Evolutionary conservation across 2,329 filamentous ascomycete genomes (phyloP).

Genomic region (Fusarium tjaetaba): DNA sequence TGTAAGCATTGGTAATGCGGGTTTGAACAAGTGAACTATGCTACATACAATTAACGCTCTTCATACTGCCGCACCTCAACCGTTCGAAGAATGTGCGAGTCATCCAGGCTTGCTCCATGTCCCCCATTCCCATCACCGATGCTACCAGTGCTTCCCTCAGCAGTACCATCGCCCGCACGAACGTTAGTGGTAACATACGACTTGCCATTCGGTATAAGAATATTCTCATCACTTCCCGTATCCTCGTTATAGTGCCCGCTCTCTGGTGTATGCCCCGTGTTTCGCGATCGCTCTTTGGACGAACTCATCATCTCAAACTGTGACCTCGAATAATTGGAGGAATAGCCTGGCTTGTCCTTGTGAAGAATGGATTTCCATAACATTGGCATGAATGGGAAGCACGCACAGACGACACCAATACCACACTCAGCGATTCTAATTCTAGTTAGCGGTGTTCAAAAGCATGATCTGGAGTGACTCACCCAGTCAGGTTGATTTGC

Average conservation of each 20-base stretch:
- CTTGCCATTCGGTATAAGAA: constrained; percentile 15
- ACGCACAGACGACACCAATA: constrained; percentile 25
- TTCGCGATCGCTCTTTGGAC: constrained; percentile 1
- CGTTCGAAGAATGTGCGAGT: constrained; percentile 16
- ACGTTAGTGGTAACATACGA: constrained; percentile 13
- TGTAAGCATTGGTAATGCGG: rapidly evolving
- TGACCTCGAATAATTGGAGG: constrained; percentile 14
- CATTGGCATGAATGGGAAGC: constrained; percentile 33
- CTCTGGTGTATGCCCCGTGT: background rate
- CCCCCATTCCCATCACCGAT: background rate
- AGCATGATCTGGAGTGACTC: rapidly evolving
- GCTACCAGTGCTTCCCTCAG: background rate
- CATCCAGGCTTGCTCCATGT: constrained; percentile 1
- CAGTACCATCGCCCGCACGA: background rate
- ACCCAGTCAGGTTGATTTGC: constrained; percentile 29
- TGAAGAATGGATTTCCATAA: constrained; percentile 30
- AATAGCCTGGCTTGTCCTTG: constrained; percentile 25
- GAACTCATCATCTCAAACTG: constrained; percentile 33
- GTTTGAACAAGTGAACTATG: too few species aligned
- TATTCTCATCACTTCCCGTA: constrained; percentile 21
- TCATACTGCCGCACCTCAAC: constrained; percentile 24
- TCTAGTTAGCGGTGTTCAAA: background rate
- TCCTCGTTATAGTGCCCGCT: constrained; percentile 8
- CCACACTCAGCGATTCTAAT: constrained; percentile 24
- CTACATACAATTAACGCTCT: background rate